Percentiles rank a stretch among this genome's conserved stretches.
Conservation (phyloP, 2,329 filamentous ascomycete species). For the Cladophialophora bantiana region DNA sequence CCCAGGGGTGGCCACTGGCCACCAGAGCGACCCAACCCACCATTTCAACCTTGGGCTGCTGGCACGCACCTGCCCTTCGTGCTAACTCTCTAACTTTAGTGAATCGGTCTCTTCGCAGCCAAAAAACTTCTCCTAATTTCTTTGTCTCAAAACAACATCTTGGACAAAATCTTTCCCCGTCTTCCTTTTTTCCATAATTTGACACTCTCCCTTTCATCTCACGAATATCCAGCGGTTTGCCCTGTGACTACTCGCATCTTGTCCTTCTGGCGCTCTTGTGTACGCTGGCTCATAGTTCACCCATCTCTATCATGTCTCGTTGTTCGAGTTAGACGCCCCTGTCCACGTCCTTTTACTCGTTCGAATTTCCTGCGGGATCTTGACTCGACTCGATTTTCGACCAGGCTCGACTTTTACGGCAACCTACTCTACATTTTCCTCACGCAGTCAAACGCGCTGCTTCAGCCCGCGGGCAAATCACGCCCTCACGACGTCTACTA, state of each 20-base stretch:
- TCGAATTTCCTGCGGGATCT: conserved; percentile 9
- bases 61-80: conserved; percentile 5
- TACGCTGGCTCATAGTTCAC: conserved; percentile 16
- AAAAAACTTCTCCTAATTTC: conserved; percentile 33
- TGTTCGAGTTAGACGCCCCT: conserved; percentile 25
- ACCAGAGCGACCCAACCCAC: neutral
- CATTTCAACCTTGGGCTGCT: neutral
- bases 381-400: conserved; percentile 11
- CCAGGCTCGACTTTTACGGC: conserved; percentile 5
- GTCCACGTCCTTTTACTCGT: conserved; percentile 19
- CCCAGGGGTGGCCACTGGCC: neutral
- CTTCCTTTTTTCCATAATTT: conserved; percentile 20
- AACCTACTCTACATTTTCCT: neutral
- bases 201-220: conserved; percentile 19
- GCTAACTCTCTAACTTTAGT: conserved; percentile 20
- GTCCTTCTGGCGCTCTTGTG: conserved; percentile 13
- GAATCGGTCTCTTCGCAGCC: conserved; percentile 1
- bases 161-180: conserved; percentile 23
- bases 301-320: conserved; percentile 33
- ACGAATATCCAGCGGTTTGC: conserved; percentile 19
- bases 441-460: neutral
- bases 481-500: conserved; percentile 17
- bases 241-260: conserved; percentile 17
- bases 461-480: conserved; percentile 10
- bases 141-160: conserved; percentile 33